Base-by-base conservation (phyloP, 371 early-diverging fungal species). In the Mortierella sp. region DNA sequence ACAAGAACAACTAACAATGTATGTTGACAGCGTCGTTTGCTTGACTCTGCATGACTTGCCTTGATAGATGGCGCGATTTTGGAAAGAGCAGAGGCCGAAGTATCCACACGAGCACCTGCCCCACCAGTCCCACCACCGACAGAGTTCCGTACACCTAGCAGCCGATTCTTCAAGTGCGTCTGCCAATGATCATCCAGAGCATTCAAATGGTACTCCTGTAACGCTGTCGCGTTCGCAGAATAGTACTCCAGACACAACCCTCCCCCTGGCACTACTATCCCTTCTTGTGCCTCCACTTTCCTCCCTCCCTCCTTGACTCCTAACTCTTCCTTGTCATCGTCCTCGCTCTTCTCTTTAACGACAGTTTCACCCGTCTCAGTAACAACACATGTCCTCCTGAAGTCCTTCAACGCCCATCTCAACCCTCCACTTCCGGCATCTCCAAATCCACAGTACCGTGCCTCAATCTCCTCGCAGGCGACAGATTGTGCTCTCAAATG, bases 141-240 rank as follows among this genome's bases (percentile, higher is more conserved):
- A 1, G 57, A 24, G 14, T 42, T 54, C 58, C 48, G 70, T 8
- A 38, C 21, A 5, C 63, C 58, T 2, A 21, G n/a, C 31, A 84
- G 28, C 7, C 81, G 78, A 42, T 72, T 76, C 70, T 81, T 85
- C 6, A 82, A 26, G 0, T 57, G 13, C 44, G 44, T 48, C 24
- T 85, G 82, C 86, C 86, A 85, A 19, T 72, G 70, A 21, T 85
- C 86, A 26, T 82, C 80, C 60, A 85, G 65, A 5, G 74, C 54
- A 13, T 52, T 47, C 50, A 80, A 7, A 52, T 85, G 86, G 28
- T 85, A 77, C 19, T 54, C 80, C 47, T 85, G 82, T 3, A 85
- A 44, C 34, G 82, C 86, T 3, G 77, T 42, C 7, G 82, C 82
- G 47, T 85, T 85, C 13, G 82, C 80, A 55, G 60, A 38, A 52